Base-by-base conservation (phyloP, 805 yeast genomes). In the Candida anglica region DNA sequence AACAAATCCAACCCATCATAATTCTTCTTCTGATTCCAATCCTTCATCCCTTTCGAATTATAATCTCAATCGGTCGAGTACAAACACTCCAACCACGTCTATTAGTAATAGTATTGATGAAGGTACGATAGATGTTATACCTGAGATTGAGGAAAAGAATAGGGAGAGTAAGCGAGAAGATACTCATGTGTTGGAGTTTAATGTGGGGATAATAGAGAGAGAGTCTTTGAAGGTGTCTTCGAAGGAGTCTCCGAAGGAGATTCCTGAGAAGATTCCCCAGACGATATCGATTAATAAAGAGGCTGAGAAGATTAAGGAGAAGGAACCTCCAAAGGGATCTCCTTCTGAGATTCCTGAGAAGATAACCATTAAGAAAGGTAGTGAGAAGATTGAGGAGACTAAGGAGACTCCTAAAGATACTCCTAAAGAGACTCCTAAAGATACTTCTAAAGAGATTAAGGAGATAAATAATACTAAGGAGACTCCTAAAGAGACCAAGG, bases 61-160 rank as follows among this genome's bases (percentile, higher is more conserved):
- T 31, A 48, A 43, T 28, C 33, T 50, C 26, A 49, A 41, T 34
- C 40, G 54, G 16, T 46, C 58, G 7, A 37, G 44, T 16, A 44
- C 58, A 3, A 57, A 51, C 27, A 59, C 66, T 3, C 64, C 66
- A 3, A 55, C 55, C 13, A 58, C 66, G 2, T 54, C 61, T 2
- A 51, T 59, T 16, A 48, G 46, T 24, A 46, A 32, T 14, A 32
- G 34, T 15, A 32, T 32, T 16, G 34, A 32, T n/a, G 34, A 32
- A 14, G 27, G 16, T 7, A 23, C 26, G 5, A 11, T 11, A 5
- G 13, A 23, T 11, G 13, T 11, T 7, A 6, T 14, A 23, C 9
- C n/a, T 23, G 26, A 23, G 22, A 7, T 10, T 19, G 22, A 19
- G 10, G 22, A 19, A 19, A 19, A 19, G 10, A 19, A 19, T 6